A percentile compares a stretch with the other conserved stretches of the same genome.
Conservation (phyloP, 805 yeast species). For the Candida qinlingensis region DNA sequence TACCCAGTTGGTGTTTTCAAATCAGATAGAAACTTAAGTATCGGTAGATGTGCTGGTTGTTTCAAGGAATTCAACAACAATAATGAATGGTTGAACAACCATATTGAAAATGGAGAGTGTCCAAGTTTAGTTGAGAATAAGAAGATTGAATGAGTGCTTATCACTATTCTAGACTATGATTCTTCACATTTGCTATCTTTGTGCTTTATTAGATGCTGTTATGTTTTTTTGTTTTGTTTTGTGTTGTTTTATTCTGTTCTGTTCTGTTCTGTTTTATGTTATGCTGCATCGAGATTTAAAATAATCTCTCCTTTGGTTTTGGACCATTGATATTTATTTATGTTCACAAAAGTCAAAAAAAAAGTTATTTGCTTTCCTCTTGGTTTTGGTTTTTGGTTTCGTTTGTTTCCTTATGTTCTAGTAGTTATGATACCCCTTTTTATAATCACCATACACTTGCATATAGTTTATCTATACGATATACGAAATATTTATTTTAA, state of each 20-base stretch:
- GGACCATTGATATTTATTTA: too few species aligned
- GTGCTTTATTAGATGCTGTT: too few species aligned
- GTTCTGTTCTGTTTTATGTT: too few species aligned
- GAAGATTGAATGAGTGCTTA: not conserved
- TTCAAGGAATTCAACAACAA: constrained; percentile 49
- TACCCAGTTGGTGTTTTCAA: constrained; percentile 71
- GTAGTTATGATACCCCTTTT: not conserved
- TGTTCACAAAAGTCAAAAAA: not conserved
- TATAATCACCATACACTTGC: not conserved
- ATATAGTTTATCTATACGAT: not conserved
- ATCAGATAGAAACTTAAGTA: constrained; percentile 49
- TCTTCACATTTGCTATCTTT: too few species aligned
- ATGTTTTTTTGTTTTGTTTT: too few species aligned
- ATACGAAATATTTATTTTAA: not conserved
- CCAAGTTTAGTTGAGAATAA: constrained; percentile 16
- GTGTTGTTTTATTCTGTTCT: too few species aligned
- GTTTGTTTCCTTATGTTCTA: not conserved
- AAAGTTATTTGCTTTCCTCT: not conserved
- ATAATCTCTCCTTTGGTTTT: too few species aligned
- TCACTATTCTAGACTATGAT: too few species aligned
- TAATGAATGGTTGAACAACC: constrained; percentile 63
- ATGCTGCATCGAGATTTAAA: too few species aligned
- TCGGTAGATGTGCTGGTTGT: constrained; percentile 69
- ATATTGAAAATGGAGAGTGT: constrained; percentile 59
- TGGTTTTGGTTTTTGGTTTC: not conserved